These are phyloP conservation scores for Annulohypoxylon stygium DNA, from an alignment of 495 filamentous ascomycete genomes.

Conservation along the genomic window DNA sequence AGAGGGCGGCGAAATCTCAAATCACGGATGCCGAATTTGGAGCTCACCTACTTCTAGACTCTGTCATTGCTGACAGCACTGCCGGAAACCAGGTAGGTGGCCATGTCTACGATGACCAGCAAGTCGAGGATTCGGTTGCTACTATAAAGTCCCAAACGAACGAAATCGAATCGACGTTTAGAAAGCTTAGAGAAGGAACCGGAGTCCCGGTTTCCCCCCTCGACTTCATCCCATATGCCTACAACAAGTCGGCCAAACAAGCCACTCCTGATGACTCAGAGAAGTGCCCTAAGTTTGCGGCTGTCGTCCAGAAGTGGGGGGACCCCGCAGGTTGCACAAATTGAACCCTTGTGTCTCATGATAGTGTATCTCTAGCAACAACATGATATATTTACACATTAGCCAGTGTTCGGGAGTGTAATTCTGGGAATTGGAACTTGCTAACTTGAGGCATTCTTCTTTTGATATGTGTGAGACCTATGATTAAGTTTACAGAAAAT, in stretches of 20 bases:
- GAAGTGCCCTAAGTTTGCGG: constrained; percentile 40
- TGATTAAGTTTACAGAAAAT: too few relatives aligned
- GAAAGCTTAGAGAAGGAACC: constrained; percentile 26
- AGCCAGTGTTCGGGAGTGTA: too few relatives aligned
- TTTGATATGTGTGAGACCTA: too few relatives aligned
- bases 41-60: constrained; percentile 44
- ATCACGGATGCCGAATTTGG: constrained; percentile 47
- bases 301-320: constrained; percentile 42
- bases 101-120: constrained; percentile 47
- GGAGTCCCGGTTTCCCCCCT: constrained; percentile 17
- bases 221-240: constrained; percentile 43
- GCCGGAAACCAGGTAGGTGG: constrained; percentile 19
- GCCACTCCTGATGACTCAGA: constrained; percentile 15
- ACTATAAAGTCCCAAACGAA: constrained; percentile 39
- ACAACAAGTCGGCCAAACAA: constrained; percentile 37
- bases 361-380: neutral
- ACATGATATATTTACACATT: too few relatives aligned
- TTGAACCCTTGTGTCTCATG: constrained; percentile 2
- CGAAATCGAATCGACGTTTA: constrained; percentile 39
- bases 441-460: too few relatives aligned
- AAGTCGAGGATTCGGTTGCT: constrained; percentile 48
- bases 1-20: constrained; percentile 30
- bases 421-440: too few relatives aligned
- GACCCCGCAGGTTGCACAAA: constrained; percentile 19
- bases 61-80: constrained; percentile 44